Evolutionary conservation across 108 stramenopile genomes (phyloP).

Genomic region (Nitzschia palea): DNA sequence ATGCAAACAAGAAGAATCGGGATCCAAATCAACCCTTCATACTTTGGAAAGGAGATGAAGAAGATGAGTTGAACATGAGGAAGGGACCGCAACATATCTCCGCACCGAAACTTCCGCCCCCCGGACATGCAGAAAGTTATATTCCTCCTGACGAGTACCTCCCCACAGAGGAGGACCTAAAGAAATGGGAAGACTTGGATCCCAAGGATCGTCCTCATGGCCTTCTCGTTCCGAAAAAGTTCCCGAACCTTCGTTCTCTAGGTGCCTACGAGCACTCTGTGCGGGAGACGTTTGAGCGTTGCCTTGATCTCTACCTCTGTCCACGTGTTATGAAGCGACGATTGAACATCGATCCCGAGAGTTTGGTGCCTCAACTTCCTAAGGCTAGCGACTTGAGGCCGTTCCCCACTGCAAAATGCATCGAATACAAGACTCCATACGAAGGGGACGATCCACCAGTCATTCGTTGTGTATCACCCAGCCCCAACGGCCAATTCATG

Average conservation of each 20-base stretch:
- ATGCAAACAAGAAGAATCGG: constrained; percentile 49
- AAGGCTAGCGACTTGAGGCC: constrained; percentile 93
- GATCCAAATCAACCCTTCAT: constrained; percentile 67
- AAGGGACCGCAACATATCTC: constrained; percentile 95
- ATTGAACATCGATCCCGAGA: constrained; percentile 96
- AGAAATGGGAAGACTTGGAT: constrained; percentile 92
- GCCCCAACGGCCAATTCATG: constrained; percentile 96
- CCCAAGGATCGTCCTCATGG: constrained; percentile 90
- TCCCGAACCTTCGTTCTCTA: constrained; percentile 85
- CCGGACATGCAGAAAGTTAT: constrained; percentile 96
- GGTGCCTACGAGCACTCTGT: constrained; percentile 93
- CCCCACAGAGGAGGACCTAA: constrained; percentile 89
- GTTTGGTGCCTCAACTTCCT: constrained; percentile 94
- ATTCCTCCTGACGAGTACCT: constrained; percentile 97
- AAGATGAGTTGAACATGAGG: constrained; percentile 81
- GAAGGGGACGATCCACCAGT: constrained; percentile 47
- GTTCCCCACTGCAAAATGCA: constrained; percentile 91
- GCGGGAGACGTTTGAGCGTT: constrained; percentile 97
- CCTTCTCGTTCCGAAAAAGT: constrained; percentile 87
- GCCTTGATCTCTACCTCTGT: constrained; percentile 97
- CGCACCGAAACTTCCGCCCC: constrained; percentile 96
- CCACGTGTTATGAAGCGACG: constrained; percentile 94
- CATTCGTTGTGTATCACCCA: constrained; percentile 80
- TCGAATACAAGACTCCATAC: constrained; percentile 81
- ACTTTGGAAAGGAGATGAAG: constrained; percentile 95